A percentile compares a stretch with the other conserved stretches of the same genome.
phyloP scores from a whole-genome alignment of 176 grass and related monocot genomes.

The Hyparrhenia diplandra region DNA sequence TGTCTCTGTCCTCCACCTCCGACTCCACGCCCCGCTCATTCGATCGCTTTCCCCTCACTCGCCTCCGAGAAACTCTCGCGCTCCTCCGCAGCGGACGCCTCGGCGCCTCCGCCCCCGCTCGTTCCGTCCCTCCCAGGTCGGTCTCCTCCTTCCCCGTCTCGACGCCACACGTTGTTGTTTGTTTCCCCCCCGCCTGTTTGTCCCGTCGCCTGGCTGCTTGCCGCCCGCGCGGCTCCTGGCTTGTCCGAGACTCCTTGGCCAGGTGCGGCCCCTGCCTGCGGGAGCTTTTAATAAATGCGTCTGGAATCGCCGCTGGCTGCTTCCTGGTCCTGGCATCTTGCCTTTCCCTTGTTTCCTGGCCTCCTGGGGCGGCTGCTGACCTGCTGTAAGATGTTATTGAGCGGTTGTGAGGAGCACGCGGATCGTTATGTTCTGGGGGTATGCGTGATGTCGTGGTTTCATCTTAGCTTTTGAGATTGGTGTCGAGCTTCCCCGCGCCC shows the following conservation, averaged over 20 bases:
- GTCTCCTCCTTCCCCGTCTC: neutral
- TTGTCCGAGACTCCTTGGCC: neutral
- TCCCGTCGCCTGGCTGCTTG: neutral
- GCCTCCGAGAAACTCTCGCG: neutral
- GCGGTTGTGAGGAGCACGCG: neutral
- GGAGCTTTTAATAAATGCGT: neutral
- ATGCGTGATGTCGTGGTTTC: neutral
- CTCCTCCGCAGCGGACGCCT: neutral
- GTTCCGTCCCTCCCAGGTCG: neutral
- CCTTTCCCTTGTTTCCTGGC: neutral
- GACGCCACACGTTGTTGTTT: constrained; percentile 3
- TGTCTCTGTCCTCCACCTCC: neutral
- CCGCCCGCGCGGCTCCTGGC: neutral
- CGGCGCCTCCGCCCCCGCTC: constrained; percentile 4
- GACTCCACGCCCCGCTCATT: neutral
- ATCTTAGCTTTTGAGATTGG: neutral
- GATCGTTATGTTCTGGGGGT: neutral
- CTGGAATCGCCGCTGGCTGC: neutral
- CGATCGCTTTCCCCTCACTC: neutral
- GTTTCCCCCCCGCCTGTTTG: neutral
- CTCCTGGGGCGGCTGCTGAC: neutral
- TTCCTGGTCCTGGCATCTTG: neutral
- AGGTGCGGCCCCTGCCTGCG: neutral
- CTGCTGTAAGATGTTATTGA: neutral
- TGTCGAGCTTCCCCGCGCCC: neutral